phyloP scores from a whole-genome alignment of 2,329 filamentous ascomycete species.

The Paracorniculantispora psalliotae region DNA sequence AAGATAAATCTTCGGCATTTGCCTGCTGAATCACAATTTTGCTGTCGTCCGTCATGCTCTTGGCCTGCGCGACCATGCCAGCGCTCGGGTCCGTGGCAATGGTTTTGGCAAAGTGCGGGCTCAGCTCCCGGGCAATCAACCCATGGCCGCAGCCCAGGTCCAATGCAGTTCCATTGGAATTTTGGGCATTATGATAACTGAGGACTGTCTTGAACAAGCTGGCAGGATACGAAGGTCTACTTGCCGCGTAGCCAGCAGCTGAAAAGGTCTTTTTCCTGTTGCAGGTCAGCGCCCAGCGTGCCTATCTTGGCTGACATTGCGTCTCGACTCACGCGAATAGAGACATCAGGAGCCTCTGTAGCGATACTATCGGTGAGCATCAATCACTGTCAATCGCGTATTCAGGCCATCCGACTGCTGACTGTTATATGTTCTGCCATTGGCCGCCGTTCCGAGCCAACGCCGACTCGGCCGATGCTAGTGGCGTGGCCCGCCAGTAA shows the following conservation, averaged over 20 bases:
- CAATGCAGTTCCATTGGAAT: constrained; percentile 32
- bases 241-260: constrained; percentile 53
- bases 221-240: constrained; percentile 54
- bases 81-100: constrained; percentile 53
- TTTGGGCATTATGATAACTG: constrained; percentile 43
- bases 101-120: constrained; percentile 45
- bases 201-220: constrained; percentile 50
- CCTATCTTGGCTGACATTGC: background rate
- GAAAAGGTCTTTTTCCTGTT: constrained; percentile 51
- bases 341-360: constrained; percentile 31
- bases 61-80: constrained; percentile 52
- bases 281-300: background rate
- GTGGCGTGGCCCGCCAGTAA: background rate
- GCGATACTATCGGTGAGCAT: background rate
- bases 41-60: constrained; percentile 32
- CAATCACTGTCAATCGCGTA: background rate
- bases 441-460: background rate
- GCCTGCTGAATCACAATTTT: constrained; percentile 47
- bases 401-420: background rate
- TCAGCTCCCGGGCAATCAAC: constrained; percentile 49
- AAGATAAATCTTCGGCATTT: constrained; percentile 49
- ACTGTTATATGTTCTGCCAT: constrained; percentile 1
- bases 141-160: constrained; percentile 64
- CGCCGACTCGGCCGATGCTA: constrained; percentile 9
- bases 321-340: constrained; percentile 40